A percentile compares a stretch with the other conserved stretches of the same genome.
Evolutionary conservation across 352 stramenopile genomes (phyloP).

Genomic region (Sclerospora graminicola): DNA sequence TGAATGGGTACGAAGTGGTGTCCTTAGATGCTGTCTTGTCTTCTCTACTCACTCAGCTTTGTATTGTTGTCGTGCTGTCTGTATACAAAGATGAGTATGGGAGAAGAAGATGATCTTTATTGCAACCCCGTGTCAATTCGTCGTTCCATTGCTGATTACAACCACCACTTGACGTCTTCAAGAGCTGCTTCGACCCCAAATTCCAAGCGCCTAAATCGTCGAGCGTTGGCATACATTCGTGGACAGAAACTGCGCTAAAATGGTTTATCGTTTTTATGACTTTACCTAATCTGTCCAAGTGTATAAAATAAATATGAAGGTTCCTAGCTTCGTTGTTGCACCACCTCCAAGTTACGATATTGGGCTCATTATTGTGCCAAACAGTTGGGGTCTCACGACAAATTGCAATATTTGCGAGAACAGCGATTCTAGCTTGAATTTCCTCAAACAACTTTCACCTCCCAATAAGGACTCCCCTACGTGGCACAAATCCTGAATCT

Average conservation of each 20-base stretch:
- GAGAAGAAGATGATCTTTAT: conserved; percentile 47
- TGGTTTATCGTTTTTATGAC: too few relatives aligned
- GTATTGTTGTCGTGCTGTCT: not conserved
- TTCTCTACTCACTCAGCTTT: not conserved
- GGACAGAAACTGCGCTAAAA: conserved; percentile 66
- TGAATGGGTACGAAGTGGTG: conserved; percentile 43
- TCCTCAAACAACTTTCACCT: too few relatives aligned
- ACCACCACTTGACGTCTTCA: conserved; percentile 45
- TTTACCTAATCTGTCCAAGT: too few relatives aligned
- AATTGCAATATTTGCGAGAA: too few relatives aligned
- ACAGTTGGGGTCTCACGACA: too few relatives aligned
- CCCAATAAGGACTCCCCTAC: too few relatives aligned
- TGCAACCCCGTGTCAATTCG: conserved; percentile 45
- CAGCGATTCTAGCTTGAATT: too few relatives aligned
- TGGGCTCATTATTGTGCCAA: too few relatives aligned
- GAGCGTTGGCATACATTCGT: conserved; percentile 60
- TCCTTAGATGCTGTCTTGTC: not conserved
- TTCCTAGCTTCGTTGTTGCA: too few relatives aligned
- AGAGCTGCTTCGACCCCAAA: conserved; percentile 63
- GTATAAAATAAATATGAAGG: too few relatives aligned
- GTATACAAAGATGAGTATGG: conserved; percentile 29
- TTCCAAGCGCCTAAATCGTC: conserved; percentile 65
- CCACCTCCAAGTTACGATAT: too few relatives aligned
- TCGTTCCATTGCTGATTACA: conserved; percentile 74
- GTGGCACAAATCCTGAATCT: too few relatives aligned